Evolutionary conservation across 2,329 filamentous ascomycete species (phyloP).

Genomic region (Epichloe sylvatica): DNA sequence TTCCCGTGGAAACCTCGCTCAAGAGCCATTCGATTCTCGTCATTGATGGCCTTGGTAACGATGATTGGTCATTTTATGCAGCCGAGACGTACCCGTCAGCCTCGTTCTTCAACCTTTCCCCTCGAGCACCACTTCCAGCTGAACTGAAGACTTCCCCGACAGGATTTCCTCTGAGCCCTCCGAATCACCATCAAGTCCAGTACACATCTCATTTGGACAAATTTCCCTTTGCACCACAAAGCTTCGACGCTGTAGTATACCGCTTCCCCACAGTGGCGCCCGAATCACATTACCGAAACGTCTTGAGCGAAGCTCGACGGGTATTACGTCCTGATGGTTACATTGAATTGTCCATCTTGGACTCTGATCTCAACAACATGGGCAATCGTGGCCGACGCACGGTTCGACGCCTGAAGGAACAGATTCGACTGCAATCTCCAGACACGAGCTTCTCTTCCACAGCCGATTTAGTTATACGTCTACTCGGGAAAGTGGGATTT

Average conservation of each 20-base stretch:
- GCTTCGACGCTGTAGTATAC: slow-evolving; percentile 62
- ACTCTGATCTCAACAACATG: slow-evolving; percentile 73
- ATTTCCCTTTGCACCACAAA: slow-evolving; percentile 63
- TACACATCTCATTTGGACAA: slow-evolving; percentile 48
- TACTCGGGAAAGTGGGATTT: slow-evolving; percentile 57
- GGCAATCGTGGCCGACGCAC: slow-evolving; percentile 55
- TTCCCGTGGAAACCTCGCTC: slow-evolving; percentile 22
- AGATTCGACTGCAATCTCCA: slow-evolving; percentile 46
- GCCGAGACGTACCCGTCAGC: slow-evolving; percentile 64
- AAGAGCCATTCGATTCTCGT: slow-evolving; percentile 54
- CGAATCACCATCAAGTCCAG: slow-evolving; percentile 64
- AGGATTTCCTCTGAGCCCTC: slow-evolving; percentile 41
- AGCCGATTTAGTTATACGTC: slow-evolving; percentile 47
- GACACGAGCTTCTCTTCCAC: slow-evolving; percentile 47
- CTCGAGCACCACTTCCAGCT: slow-evolving; percentile 36
- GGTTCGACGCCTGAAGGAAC: slow-evolving; percentile 57
- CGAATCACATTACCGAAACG: slow-evolving; percentile 53
- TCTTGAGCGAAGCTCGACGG: slow-evolving; percentile 61
- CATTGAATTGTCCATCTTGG: slow-evolving; percentile 65
- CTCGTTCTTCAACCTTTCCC: slow-evolving; percentile 63
- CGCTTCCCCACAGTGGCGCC: slow-evolving; percentile 61
- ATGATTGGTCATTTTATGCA: slow-evolving; percentile 69
- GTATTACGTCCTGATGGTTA: slow-evolving; percentile 66
- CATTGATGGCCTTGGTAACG: slow-evolving; percentile 72
- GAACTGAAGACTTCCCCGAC: slow-evolving; percentile 28